A percentile compares a stretch with the other conserved stretches of the same genome.
Conservation (phyloP, 2,329 filamentous ascomycete genomes). For the Venturia aucupariae region DNA sequence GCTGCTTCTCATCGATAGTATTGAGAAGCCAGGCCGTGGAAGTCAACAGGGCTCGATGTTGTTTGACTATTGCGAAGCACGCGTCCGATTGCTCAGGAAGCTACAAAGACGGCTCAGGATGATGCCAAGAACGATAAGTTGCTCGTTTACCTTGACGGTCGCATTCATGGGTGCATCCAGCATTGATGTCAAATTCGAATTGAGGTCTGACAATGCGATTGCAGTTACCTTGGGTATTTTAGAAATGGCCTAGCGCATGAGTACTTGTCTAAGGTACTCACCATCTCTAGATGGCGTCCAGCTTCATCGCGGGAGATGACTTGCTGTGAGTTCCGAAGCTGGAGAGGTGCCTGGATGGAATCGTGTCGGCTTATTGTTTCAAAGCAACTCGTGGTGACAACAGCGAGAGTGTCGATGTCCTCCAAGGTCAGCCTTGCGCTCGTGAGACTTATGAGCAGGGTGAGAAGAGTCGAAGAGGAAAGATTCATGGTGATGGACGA, state of each 20-base stretch:
- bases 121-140: background rate
- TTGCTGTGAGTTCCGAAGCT: background rate
- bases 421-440: background rate
- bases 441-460: background rate
- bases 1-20: background rate
- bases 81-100: background rate
- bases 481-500: background rate
- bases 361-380: background rate
- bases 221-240: background rate
- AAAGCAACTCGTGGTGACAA: background rate
- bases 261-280: background rate
- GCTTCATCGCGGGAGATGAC: background rate
- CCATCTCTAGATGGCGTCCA: background rate
- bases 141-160: background rate
- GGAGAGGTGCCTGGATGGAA: background rate
- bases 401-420: background rate
- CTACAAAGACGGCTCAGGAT: background rate
- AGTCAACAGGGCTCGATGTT: background rate
- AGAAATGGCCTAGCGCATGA: background rate
- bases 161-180: background rate
- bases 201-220: background rate
- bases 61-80: background rate
- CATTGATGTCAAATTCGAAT: background rate
- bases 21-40: conserved; percentile 5
- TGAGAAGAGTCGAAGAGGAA: background rate